Evolutionary conservation across 2,329 filamentous ascomycete species (phyloP).

Genomic region (Dothidotthia symphoricarpi): DNA sequence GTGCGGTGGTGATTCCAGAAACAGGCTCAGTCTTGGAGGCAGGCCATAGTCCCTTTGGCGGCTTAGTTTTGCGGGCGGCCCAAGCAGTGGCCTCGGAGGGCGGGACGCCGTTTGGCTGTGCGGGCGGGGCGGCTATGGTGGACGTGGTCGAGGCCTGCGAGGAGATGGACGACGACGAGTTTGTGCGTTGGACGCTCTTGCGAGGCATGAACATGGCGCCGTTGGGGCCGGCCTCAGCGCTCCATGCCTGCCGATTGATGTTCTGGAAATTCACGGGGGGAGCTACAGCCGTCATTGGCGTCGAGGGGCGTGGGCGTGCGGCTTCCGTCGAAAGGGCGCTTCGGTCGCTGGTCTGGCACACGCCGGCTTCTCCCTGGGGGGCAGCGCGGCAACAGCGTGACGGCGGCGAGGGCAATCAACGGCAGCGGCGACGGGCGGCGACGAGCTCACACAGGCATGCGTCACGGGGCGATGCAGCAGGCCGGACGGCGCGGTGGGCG

Average conservation of each 20-base stretch:
- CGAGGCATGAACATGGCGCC: conserved; percentile 82
- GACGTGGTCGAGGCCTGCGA: conserved; percentile 63
- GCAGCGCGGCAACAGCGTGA: conserved; percentile 31
- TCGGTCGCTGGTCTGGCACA: no score
- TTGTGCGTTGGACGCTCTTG: conserved; percentile 78
- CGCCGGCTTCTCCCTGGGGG: conserved; percentile 27
- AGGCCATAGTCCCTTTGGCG: conserved; percentile 60
- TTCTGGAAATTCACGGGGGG: conserved; percentile 64
- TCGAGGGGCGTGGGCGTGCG: conserved; percentile 20
- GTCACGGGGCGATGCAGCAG: conserved; percentile 15
- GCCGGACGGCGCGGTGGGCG: conserved; percentile 13
- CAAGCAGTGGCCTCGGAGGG: conserved; percentile 37
- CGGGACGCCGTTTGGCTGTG: conserved; percentile 62
- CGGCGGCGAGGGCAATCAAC: conserved; percentile 20
- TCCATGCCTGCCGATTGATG: conserved; percentile 61
- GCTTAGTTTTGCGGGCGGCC: conserved; percentile 51
- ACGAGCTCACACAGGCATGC: conserved; percentile 29
- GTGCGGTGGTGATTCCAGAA: conserved; percentile 60
- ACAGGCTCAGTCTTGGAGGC: conserved; percentile 65
- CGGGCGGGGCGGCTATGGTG: conserved; percentile 61
- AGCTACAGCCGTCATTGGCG: conserved; percentile 64
- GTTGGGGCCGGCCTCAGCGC: conserved; percentile 59
- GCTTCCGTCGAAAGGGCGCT: conserved; percentile 17
- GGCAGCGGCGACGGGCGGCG: conserved; percentile 17
- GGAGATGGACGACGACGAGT: conserved; percentile 82